Evolutionary conservation across 805 yeast genomes (phyloP), one percentile per base, ranked within the genome.

Genomic region (Schizosaccharomyces osmophilus): DNA sequence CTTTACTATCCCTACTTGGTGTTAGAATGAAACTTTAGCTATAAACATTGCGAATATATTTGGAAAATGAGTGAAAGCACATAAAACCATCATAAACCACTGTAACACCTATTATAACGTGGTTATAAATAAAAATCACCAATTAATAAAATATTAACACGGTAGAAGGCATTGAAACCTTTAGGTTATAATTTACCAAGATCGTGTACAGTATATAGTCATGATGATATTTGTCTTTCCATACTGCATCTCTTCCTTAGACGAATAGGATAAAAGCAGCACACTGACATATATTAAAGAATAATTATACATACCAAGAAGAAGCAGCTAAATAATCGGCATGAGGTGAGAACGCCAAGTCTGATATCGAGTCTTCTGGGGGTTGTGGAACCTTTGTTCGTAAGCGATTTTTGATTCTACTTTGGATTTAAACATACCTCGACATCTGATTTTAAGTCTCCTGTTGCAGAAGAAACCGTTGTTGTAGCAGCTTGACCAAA

Each of bases 281-380:
- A 45, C 9, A 42, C 8, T 15, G 17, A 22, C 9, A 57, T 15
- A 6, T 13, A 11, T 29, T 3, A 4, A 32, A n/a, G 19, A 15
- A 26, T 19, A 15, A 5, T 19, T 9, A 17, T 11, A 57, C 60
- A 9, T 57, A 57, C 60, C 98, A 93, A 19, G 94, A 83, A 19
- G 94, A 79, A 3, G 82, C 93, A 2, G 94, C 80, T 63, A 93
- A 71, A 63, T 81, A 76, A 65, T 93, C 95, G 22, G 84, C 90
- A 65, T 78, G 85, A 17, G 97, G 87, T 13, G 95, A 85, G 73
- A 90, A 93, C 22, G 87, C 76, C 62, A 93, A 70, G 66, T 86
- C 94, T 3, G 89, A 78, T 19, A 93, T 78, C 1, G 95, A 83
- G 70, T 93, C 98, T 64, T 86, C 95, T n/a, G 96, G 95, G 2